Conservation (phyloP, 306 rosid species). For the Quercus berberidifolia region DNA sequence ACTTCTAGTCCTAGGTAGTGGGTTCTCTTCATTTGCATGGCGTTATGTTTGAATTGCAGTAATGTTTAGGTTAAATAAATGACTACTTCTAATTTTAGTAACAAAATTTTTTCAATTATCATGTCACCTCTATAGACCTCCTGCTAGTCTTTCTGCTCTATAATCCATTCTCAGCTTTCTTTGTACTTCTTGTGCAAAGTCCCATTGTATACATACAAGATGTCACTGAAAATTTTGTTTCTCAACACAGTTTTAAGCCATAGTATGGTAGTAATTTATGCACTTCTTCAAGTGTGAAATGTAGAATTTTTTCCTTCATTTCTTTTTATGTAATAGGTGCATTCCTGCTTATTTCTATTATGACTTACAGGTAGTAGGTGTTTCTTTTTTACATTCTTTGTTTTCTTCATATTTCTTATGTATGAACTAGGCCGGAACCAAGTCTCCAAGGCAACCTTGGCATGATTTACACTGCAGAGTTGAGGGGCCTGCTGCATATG, state of each 20-base stretch:
- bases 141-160: too few species aligned
- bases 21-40: too few species aligned
- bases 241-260: constrained; percentile 1
- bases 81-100: too few species aligned
- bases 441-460: constrained; percentile 94
- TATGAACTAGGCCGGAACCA: constrained; percentile 59
- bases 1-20: too few species aligned
- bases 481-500: constrained; percentile 97
- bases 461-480: constrained; percentile 94
- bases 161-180: not conserved
- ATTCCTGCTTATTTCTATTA: not conserved
- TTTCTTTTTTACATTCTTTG: not conserved
- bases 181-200: not conserved
- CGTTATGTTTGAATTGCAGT: too few species aligned
- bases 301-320: too few species aligned
- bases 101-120: too few species aligned
- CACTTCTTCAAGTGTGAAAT: not conserved
- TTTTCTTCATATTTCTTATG: constrained; percentile 6
- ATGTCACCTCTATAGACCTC: too few species aligned
- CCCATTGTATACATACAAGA: not conserved
- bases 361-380: not conserved
- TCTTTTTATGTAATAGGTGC: too few species aligned
- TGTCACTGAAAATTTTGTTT: not conserved
- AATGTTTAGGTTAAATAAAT: too few species aligned
- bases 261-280: not conserved